A percentile compares a stretch with the other conserved stretches of the same genome.
Conservation (phyloP, 2,329 filamentous ascomycete genomes). For the Fusarium nelsonii region DNA sequence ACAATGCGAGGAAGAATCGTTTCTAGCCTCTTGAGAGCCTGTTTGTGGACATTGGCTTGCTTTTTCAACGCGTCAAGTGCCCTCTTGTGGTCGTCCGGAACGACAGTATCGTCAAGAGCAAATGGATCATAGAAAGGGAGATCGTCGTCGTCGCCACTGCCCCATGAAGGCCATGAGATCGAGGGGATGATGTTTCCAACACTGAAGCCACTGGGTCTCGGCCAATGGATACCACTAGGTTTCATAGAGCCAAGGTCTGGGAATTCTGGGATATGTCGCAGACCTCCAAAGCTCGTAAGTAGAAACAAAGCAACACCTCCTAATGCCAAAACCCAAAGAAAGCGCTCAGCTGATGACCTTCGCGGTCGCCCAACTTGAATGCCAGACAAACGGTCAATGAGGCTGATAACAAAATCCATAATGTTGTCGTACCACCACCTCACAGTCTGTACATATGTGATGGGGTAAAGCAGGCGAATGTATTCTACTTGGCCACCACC, state of each 20-base stretch:
- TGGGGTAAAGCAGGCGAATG: conserved; percentile 49
- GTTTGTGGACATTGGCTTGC: conserved; percentile 52
- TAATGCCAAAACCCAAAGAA: conserved; percentile 1
- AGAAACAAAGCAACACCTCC: conserved; percentile 12
- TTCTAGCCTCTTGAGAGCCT: conserved; percentile 59
- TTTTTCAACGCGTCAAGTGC: conserved; percentile 50
- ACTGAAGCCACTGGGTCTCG: conserved; percentile 30
- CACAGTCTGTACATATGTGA: conserved; percentile 49
- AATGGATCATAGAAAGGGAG: conserved; percentile 26
- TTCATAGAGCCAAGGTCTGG: conserved; percentile 18
- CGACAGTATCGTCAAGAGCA: conserved; percentile 24
- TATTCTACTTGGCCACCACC: conserved; percentile 36
- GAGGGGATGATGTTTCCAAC: conserved; percentile 45
- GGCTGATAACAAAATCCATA: conserved; percentile 36
- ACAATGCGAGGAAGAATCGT: conserved; percentile 68
- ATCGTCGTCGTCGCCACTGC: conserved; percentile 30
- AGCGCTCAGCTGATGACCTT: not conserved
- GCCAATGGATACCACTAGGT: conserved; percentile 20
- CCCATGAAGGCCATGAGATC: conserved; percentile 47
- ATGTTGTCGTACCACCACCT: conserved; percentile 42
- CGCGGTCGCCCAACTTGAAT: not conserved
- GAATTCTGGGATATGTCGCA: conserved; percentile 11
- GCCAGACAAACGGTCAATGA: conserved; percentile 34
- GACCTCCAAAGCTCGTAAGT: not conserved
- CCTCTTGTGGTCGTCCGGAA: conserved; percentile 48